Percentiles rank a stretch among this genome's conserved stretches.
These are phyloP conservation scores for Rhodotorula sp. DNA, from an alignment of 1,284 basidiomycete species.

Conservation along the genomic window DNA sequence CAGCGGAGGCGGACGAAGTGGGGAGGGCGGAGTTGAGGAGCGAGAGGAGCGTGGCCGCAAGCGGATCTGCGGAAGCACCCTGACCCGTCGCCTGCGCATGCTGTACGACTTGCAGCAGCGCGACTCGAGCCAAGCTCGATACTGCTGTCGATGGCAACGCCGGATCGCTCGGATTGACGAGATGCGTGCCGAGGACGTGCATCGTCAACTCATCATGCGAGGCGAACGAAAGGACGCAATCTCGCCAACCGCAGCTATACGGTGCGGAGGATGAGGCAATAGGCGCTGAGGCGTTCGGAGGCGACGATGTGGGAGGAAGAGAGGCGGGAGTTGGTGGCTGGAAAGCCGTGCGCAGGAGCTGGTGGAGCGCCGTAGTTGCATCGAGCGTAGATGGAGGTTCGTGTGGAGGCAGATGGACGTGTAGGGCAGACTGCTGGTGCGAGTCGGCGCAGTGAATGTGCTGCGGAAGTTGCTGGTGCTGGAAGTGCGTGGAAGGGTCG, in stretches of 20 bases:
- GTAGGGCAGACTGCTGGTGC: not conserved
- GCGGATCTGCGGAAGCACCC: not conserved
- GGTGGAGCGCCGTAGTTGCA: not conserved
- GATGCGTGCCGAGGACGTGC: conserved; percentile 3
- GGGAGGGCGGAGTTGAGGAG: not conserved
- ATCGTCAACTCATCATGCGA: not conserved
- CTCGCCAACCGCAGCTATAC: conserved; percentile 3
- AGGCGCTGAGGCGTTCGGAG: too few species aligned
- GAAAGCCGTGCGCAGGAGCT: not conserved
- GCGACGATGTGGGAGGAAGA: not conserved
- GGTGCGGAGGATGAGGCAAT: too few species aligned
- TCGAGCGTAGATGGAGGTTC: not conserved
- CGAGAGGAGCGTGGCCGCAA: not conserved
- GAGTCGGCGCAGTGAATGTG: conserved; percentile 24
- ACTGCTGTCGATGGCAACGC: not conserved
- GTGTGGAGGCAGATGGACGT: not conserved
- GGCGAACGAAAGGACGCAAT: not conserved
- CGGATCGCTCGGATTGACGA: not conserved
- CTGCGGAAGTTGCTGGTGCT: conserved; percentile 15
- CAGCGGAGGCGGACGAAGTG: not conserved
- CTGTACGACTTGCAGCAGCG: not conserved
- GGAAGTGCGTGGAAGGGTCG: conserved; percentile 20
- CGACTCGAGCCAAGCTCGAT: too few species aligned
- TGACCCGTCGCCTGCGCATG: not conserved
- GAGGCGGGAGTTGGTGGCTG: not conserved